Percentiles rank a stretch among this genome's conserved stretches.
Evolutionary conservation across 768 basidiomycete species (phyloP).

Genomic region (Antrodiella citrinella): DNA sequence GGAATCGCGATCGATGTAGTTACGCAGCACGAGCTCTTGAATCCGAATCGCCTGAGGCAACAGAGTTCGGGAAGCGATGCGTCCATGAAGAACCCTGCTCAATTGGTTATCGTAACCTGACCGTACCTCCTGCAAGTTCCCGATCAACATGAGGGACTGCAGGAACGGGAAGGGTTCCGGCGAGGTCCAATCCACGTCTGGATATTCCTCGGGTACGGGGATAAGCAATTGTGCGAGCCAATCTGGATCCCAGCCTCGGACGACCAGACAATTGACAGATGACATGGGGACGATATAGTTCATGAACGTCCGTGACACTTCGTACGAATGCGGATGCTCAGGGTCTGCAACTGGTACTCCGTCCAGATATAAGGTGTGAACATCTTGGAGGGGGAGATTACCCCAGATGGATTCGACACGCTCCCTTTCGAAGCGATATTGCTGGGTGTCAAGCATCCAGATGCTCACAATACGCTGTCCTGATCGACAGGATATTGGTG

Average conservation of each 20-base stretch:
- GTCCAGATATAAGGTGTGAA: background rate
- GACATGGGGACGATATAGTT: background rate
- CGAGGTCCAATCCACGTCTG: background rate
- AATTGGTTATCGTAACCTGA: no score
- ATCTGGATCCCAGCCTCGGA: background rate
- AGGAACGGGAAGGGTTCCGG: background rate
- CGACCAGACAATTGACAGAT: background rate
- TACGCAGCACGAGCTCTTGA: no score
- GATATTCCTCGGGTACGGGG: background rate
- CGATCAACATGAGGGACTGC: background rate
- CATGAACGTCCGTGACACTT: background rate
- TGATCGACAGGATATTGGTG: background rate
- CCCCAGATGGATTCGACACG: background rate
- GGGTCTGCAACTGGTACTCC: background rate
- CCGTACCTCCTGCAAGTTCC: no score
- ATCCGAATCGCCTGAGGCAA: no score
- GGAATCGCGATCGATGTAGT: no score
- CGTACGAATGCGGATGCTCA: no score
- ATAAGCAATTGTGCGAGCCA: background rate
- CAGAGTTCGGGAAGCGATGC: no score
- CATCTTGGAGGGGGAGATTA: background rate
- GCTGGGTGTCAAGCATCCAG: background rate
- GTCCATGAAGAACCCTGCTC: no score
- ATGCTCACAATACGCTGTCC: background rate
- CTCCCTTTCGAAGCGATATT: background rate